Evolutionary conservation across 202 grass and related monocot species (phyloP).

Genomic region (Bolboschoenoplectus hybrid): DNA sequence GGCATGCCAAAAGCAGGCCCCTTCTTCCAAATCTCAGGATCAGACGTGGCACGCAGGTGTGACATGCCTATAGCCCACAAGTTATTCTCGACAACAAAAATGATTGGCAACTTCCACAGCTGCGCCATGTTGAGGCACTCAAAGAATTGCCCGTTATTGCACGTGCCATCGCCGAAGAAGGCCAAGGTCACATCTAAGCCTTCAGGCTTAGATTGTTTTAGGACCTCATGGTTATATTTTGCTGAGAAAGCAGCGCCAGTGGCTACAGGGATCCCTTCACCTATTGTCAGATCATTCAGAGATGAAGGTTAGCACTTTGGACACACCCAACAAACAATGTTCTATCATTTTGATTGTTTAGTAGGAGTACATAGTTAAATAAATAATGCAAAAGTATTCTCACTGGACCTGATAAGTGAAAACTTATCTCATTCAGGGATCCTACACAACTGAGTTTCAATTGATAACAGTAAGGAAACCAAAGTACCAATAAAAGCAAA

Average conservation of each 20-base stretch:
- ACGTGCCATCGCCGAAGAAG: slow-evolving; percentile 97
- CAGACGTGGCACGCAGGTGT: slow-evolving; percentile 80
- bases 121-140: slow-evolving; percentile 99
- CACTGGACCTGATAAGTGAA: neutral
- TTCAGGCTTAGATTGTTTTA: slow-evolving; percentile 77
- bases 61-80: slow-evolving; percentile 99
- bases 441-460: neutral
- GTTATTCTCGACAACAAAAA: slow-evolving; percentile 99
- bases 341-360: neutral
- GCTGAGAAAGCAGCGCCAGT: slow-evolving; percentile 94
- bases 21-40: slow-evolving; percentile 97
- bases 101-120: slow-evolving; percentile 95
- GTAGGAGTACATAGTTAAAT: neutral
- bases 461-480: slow-evolving; percentile 7
- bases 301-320: neutral
- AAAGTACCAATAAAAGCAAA: slow-evolving; percentile 78
- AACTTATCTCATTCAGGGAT: neutral
- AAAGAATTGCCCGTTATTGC: slow-evolving; percentile 96
- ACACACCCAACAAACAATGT: neutral
- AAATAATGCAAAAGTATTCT: neutral
- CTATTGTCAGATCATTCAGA: slow-evolving; percentile 30
- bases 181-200: slow-evolving; percentile 88
- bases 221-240: slow-evolving; percentile 95
- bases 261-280: slow-evolving; percentile 93
- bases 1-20: slow-evolving; percentile 96